Base-by-base conservation (phyloP, 2,329 filamentous ascomycete genomes). In the Microdochium bolleyi region DNA sequence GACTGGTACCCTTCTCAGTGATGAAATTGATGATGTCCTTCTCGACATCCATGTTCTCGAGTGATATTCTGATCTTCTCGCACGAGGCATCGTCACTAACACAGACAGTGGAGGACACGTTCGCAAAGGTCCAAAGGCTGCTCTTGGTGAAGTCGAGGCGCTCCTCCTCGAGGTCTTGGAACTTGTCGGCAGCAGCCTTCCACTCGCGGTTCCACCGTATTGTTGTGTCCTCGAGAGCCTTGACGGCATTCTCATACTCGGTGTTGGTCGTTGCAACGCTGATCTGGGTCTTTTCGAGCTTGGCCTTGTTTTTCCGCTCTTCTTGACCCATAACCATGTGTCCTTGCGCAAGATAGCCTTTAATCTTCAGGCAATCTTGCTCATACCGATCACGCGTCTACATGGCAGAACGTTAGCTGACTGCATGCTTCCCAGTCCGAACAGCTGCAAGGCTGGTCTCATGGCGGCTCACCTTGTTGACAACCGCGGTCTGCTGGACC, bases 321-420 rank as follows among this genome's bases (percentile, higher is more conserved):
- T 99, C 94, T 62, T 99, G 94, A 14, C 94, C 94, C 94, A 99
- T 99, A 54, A 99, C 94, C 94, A 99, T 99, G 68, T 99, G 95
- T 10, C 94, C 94, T 70, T 99, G 94, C 3, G 95, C 94, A 3
- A 99, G 82, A 65, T 99, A 99, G 38, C 94, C 94, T 71, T 99
- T 99, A 69, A 99, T 97, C 68, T 96, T 94, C 48, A 99, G 78
- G 66, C 92, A 97, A 62, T 99, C 95, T 70, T 99, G 92, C 71
- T 99, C 94, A 67, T 95, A 99, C 50, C 87, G 87, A 71, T 99
- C 94, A 59, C 94, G 83, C 16, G 92, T 88, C 87, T 90, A 56
- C 7, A 22, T 11, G 19, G 11, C 34, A 49, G 56, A 62, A 25
- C 60, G 56, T 53, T 56, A 30, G 41, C 22, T 25, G 11, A 5